Base-by-base conservation (phyloP, 495 filamentous ascomycete genomes). In the Penicillium argentinense region DNA sequence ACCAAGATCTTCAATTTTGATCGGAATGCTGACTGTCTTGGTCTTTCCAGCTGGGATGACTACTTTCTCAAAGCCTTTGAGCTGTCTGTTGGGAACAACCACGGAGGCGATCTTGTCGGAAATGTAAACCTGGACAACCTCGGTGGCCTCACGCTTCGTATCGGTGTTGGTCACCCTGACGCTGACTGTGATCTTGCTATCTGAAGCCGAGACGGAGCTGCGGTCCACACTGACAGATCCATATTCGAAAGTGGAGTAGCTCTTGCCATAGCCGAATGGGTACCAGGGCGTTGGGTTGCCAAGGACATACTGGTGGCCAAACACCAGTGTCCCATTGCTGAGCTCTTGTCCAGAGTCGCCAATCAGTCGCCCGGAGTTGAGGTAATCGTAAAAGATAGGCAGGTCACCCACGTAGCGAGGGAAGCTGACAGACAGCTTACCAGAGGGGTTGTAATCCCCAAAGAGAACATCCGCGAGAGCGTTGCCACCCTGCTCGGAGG, bases 51-150 rank as follows among this genome's bases (percentile, higher is more conserved):
- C 79, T 34, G 69, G 71, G 29, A 88, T 63, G 14, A 73, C 53
- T 3, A 87, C 77, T 68, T 88, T 88, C n/a, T 73, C 63, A 58
- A 88, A 89, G 0, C 85, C 85, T 65, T 81, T 85, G 11, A 88
- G 64, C 62, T 79, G 66, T 29, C 78, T 74, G 53, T 85, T 85
- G 4, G 86, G 84, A 42, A 83, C 78, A 9, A 82, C 78, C 1
- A 82, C 78, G n/a, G 78, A 78, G 9, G 80, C 67, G 46, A 85
- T 71, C 36, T 80, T 62, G 51, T 85, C 80, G 13, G 71, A 72
- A 18, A 88, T 67, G 45, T 88, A 88, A 7, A 85, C 64, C 62
- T 88, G 85, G 41, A 88, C 81, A 19, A 87, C 83, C 57, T 89
- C 83, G 4, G 78, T 74, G 0, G 80, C 84, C 28, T 81, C 79